A percentile compares a stretch with the other conserved stretches of the same genome.
phyloP scores from a whole-genome alignment of 306 rosid species.

The Cicer bijugum region DNA sequence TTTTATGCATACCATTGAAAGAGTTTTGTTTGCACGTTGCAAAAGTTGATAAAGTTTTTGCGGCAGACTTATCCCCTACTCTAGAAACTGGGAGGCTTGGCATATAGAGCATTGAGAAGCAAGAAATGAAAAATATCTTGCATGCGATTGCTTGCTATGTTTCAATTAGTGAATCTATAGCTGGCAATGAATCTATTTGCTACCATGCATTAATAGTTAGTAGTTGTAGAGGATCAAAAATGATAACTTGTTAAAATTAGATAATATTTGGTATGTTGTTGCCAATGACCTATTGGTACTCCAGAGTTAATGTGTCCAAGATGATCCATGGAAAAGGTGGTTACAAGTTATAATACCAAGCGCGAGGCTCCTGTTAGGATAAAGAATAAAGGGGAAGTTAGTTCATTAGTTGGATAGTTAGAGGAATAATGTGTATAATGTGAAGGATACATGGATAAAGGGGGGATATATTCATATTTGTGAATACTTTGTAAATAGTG shows the following conservation, averaged over 20 bases:
- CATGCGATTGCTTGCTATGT: conserved; percentile 1
- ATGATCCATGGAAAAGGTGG: neutral
- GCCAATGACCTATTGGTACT: neutral
- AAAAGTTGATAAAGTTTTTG: conserved; percentile 12
- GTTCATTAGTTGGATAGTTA: neutral
- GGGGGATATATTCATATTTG: too few relatives aligned
- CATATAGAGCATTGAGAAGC: conserved; percentile 20
- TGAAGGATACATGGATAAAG: too few relatives aligned
- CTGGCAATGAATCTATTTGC: conserved; percentile 1
- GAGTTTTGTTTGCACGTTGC: neutral
- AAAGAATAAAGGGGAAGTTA: neutral
- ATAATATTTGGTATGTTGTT: conserved; percentile 9
- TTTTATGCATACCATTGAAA: neutral
- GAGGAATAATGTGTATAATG: neutral
- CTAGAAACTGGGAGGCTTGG: conserved; percentile 3
- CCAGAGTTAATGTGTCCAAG: neutral
- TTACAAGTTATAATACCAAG: conserved; percentile 15
- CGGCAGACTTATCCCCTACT: neutral
- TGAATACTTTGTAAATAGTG: too few relatives aligned
- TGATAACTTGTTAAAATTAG: conserved; percentile 1
- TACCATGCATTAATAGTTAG: conserved; percentile 8
- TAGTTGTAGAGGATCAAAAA: conserved; percentile 3
- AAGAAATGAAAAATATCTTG: neutral
- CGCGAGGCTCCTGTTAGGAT: neutral
- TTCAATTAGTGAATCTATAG: conserved; percentile 1